A percentile compares a stretch with the other conserved stretches of the same genome.
phyloP scores from a whole-genome alignment of 1,284 basidiomycete genomes.

The Sphagnurus paluster region DNA sequence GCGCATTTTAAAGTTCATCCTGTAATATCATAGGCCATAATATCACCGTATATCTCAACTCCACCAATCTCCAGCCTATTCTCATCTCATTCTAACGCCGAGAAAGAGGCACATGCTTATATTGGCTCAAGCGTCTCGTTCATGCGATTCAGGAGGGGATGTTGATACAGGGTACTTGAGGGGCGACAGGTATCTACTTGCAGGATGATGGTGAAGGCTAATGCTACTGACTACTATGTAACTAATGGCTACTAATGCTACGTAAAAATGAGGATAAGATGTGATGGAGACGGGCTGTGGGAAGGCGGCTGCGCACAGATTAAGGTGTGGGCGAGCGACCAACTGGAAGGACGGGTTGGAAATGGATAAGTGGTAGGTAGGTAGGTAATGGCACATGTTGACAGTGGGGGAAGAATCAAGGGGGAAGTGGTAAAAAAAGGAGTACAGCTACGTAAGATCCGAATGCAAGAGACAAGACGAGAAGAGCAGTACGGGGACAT shows the following conservation, averaged over 20 bases:
- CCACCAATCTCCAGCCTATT: background rate
- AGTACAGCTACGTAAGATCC: conserved; percentile 46
- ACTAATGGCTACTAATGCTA: conserved; percentile 56
- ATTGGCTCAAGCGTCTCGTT: conserved; percentile 16
- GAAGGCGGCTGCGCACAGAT: conserved; percentile 7
- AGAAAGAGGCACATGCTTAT: too few species aligned
- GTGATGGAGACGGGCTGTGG: conserved; percentile 19
- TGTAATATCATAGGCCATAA: conserved; percentile 13
- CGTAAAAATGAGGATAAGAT: conserved; percentile 35
- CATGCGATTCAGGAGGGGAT: conserved; percentile 9
- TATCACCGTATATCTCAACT: background rate
- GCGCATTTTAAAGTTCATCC: conserved; percentile 29
- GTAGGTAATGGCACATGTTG: conserved; percentile 15
- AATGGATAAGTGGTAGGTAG: conserved; percentile 12
- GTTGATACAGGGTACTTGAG: conserved; percentile 25
- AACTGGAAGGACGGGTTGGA: conserved; percentile 14
- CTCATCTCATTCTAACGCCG: too few species aligned
- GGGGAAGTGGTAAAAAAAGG: conserved; percentile 19
- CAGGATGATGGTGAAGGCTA: conserved; percentile 43
- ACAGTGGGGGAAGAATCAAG: conserved; percentile 4
- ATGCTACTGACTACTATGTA: conserved; percentile 48
- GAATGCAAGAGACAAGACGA: conserved; percentile 40
- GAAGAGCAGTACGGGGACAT: conserved; percentile 15
- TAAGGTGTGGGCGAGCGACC: conserved; percentile 1
- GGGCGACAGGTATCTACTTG: conserved; percentile 49